A percentile compares a stretch with the other conserved stretches of the same genome.
Evolutionary conservation across 345 rosid species (phyloP).

Genomic region (Triadica sebifera): DNA sequence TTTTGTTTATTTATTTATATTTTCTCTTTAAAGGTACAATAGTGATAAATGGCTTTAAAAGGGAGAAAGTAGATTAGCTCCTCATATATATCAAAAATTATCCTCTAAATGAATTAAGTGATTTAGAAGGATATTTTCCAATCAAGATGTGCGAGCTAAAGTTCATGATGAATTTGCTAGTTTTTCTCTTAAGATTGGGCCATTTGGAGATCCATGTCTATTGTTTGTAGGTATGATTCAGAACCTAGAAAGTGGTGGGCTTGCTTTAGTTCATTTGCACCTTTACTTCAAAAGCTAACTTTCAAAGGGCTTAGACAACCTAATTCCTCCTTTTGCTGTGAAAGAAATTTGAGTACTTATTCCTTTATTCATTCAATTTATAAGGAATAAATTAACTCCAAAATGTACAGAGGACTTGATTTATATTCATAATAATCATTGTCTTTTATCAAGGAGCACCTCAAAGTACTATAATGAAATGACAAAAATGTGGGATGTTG

Average conservation of each 20-base stretch:
- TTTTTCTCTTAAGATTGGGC: neutral
- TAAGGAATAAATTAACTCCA: neutral
- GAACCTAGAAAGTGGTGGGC: neutral
- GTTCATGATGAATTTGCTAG: neutral
- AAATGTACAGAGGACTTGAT: too few species aligned
- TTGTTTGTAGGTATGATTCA: neutral
- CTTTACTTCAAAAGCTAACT: neutral
- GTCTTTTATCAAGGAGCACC: too few species aligned
- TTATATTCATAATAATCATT: too few species aligned
- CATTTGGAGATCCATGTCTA: neutral
- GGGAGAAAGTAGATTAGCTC: neutral
- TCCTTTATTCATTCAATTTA: neutral
- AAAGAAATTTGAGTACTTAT: neutral
- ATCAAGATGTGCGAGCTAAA: neutral
- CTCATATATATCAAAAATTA: neutral
- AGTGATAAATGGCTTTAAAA: neutral
- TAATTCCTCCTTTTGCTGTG: neutral
- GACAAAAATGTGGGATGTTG: too few species aligned
- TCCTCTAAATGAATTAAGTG: neutral
- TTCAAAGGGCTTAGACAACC: neutral
- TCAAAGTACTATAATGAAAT: too few species aligned
- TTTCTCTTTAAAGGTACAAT: neutral
- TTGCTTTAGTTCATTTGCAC: conserved; percentile 1
- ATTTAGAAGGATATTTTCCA: neutral
- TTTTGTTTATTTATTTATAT: too few species aligned